Evolutionary conservation across 768 basidiomycete species (phyloP).

Genomic region (Mycena leptocephala): DNA sequence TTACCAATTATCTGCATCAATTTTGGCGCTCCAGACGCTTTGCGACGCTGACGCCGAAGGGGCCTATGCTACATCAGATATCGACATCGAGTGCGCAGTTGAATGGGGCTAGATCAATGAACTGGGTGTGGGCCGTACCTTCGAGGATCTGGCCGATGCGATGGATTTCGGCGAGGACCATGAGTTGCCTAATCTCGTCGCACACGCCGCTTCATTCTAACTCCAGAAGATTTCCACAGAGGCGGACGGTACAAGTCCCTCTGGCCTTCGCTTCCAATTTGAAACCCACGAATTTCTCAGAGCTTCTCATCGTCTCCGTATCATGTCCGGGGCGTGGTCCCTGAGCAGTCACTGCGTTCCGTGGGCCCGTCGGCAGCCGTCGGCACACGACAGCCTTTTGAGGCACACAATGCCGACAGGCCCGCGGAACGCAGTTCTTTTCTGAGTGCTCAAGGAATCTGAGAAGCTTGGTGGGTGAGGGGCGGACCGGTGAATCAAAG

Average conservation of each 20-base stretch:
- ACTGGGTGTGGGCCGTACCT: background rate
- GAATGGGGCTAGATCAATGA: background rate
- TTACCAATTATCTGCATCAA: background rate
- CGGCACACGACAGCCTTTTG: too few species aligned
- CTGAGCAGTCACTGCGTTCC: too few species aligned
- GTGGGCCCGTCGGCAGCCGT: too few species aligned
- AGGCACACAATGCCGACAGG: too few species aligned
- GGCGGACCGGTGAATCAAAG: too few species aligned
- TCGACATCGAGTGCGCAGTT: background rate
- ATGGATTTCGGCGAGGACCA: background rate
- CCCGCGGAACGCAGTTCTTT: too few species aligned
- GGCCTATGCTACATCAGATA: background rate
- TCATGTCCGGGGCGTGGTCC: background rate
- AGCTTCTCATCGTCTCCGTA: background rate
- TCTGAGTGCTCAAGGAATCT: too few species aligned
- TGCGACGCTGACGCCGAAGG: background rate
- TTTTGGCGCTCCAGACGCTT: background rate
- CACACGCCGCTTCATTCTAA: background rate
- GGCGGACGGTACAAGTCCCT: background rate
- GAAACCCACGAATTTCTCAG: background rate
- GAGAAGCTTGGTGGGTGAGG: too few species aligned
- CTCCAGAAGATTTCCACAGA: background rate
- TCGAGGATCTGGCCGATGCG: background rate
- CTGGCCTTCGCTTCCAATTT: background rate
- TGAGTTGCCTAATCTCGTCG: background rate